Evolutionary conservation across 345 rosid genomes (phyloP).

Genomic region (Citrus sinensis): DVS_A1.0 CM039167.1:5544501-5545000

Average conservation of each 20-base stretch:
- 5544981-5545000: neutral
- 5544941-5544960: conserved; percentile 31
- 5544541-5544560: neutral
- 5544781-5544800: neutral
- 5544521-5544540: conserved; percentile 1
- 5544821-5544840: neutral
- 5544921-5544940: conserved; percentile 39
- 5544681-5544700: conserved; percentile 81
- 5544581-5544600: conserved; percentile 15
- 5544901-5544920: conserved; percentile 81
- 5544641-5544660: conserved; percentile 78
- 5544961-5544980: conserved; percentile 35
- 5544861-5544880: neutral
- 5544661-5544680: conserved; percentile 70
- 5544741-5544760: conserved; percentile 43
- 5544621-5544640: conserved; percentile 68
- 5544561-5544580: conserved; percentile 6
- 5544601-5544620: conserved; percentile 78
- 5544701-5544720: conserved; percentile 92
- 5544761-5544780: neutral
- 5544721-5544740: conserved; percentile 92
- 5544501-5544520: neutral
- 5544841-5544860: neutral
- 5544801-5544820: neutral
- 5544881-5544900: conserved; percentile 59